Evolutionary conservation across 2,329 filamentous ascomycete genomes (phyloP).

Genomic region (Aspergillus aculeatus): DNA sequence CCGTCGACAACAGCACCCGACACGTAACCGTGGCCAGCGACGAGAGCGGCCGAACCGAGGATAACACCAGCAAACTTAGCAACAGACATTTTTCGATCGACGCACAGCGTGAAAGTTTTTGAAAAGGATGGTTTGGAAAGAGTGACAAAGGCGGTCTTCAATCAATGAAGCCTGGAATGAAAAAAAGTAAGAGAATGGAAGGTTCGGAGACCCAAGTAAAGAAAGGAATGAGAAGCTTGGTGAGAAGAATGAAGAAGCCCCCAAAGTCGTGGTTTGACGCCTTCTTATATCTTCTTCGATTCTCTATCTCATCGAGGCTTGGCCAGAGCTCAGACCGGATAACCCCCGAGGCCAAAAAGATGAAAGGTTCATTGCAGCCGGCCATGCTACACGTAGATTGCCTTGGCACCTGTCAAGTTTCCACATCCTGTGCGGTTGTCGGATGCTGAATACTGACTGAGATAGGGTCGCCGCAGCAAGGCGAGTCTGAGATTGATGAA

Average conservation of each 20-base stretch:
- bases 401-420: constrained; percentile 14
- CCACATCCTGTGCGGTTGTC: constrained; percentile 8
- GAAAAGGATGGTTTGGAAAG: constrained; percentile 25
- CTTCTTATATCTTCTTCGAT: constrained; percentile 19
- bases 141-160: constrained; percentile 33
- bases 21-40: constrained; percentile 42
- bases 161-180: constrained; percentile 31
- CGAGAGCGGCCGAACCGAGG: constrained; percentile 37
- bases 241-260: constrained; percentile 21
- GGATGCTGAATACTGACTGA: constrained; percentile 27
- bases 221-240: constrained; percentile 33
- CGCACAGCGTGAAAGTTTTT: constrained; percentile 32
- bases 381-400: constrained; percentile 22
- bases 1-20: constrained; percentile 37
- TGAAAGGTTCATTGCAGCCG: constrained; percentile 18
- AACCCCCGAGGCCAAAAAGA: constrained; percentile 13
- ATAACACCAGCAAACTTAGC: constrained; percentile 34
- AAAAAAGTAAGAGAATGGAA: constrained; percentile 28
- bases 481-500: constrained; percentile 33
- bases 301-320: neutral
- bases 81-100: constrained; percentile 34
- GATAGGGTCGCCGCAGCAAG: constrained; percentile 17
- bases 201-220: constrained; percentile 28
- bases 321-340: constrained; percentile 14
- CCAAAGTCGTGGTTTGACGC: constrained; percentile 1